Percentiles rank a stretch among this genome's conserved stretches.
These are phyloP conservation scores for Rhizodiscina lignyota DNA, from an alignment of 495 filamentous ascomycete species.

Conservation along the genomic window DNA sequence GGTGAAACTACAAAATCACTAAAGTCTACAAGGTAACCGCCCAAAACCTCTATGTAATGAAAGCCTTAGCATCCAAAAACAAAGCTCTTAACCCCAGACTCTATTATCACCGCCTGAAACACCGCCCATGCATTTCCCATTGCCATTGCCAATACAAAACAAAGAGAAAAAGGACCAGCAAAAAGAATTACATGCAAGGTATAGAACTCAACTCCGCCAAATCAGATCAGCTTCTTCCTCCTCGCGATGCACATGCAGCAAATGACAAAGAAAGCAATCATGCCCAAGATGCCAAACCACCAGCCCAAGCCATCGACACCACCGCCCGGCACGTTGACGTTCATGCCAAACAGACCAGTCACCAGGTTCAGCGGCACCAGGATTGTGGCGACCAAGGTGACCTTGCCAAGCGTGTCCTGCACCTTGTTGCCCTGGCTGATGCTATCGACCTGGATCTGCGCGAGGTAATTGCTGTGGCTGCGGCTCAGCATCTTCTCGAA, in stretches of 20 bases:
- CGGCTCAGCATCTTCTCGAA: slow-evolving; percentile 96
- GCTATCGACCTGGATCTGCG: slow-evolving; percentile 82
- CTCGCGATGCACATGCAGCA: neutral
- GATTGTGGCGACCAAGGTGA: slow-evolving; percentile 89
- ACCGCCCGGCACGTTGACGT: slow-evolving; percentile 65
- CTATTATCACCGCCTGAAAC: too few relatives aligned
- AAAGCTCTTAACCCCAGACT: too few relatives aligned
- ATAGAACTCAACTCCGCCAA: too few relatives aligned
- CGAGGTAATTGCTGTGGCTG: slow-evolving; percentile 90
- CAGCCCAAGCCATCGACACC: slow-evolving; percentile 38
- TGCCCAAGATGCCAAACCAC: slow-evolving; percentile 68
- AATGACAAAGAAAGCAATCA: slow-evolving; percentile 39
- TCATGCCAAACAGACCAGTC: slow-evolving; percentile 95
- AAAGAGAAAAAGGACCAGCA: too few relatives aligned
- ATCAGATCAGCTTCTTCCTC: neutral
- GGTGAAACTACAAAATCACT: too few relatives aligned
- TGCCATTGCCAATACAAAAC: too few relatives aligned
- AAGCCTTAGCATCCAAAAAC: too few relatives aligned
- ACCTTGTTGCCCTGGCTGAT: slow-evolving; percentile 64
- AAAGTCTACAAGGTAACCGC: too few relatives aligned
- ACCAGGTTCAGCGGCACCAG: slow-evolving; percentile 94
- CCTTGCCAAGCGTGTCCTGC: slow-evolving; percentile 77
- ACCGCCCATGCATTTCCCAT: too few relatives aligned
- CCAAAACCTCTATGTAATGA: too few relatives aligned
- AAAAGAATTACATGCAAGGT: too few relatives aligned